A percentile compares a stretch with the other conserved stretches of the same genome.
Evolutionary conservation across 2,329 filamentous ascomycete species (phyloP).

Genomic region (Corniculantispora saksenae): DNA sequence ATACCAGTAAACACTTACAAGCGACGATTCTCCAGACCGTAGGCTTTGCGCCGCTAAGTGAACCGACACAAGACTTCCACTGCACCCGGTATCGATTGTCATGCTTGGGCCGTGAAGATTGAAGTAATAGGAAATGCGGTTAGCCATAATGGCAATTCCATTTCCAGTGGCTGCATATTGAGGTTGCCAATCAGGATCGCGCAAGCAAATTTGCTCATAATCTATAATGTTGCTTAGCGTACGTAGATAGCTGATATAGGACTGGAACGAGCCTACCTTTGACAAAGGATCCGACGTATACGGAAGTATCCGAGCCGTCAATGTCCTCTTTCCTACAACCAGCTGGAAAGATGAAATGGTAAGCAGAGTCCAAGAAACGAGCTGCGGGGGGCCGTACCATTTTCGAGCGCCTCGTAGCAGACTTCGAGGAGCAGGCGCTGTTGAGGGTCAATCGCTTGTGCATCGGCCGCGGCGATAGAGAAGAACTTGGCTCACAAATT

Average conservation of each 20-base stretch:
- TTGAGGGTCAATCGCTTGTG: slow-evolving; percentile 54
- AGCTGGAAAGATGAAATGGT: slow-evolving; percentile 31
- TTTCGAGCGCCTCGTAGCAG: slow-evolving; percentile 53
- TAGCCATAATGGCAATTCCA: slow-evolving; percentile 54
- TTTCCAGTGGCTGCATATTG: slow-evolving; percentile 56
- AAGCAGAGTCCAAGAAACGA: not conserved
- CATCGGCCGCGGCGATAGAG: slow-evolving; percentile 49
- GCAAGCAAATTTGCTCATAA: slow-evolving; percentile 51
- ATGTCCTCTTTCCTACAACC: slow-evolving; percentile 46
- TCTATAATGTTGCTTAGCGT: slow-evolving; percentile 33
- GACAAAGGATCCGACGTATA: slow-evolving; percentile 54
- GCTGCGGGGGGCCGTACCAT: slow-evolving; percentile 34
- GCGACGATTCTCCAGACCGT: slow-evolving; percentile 43
- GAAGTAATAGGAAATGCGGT: slow-evolving; percentile 57
- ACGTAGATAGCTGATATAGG: not conserved
- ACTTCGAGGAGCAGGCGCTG: slow-evolving; percentile 53
- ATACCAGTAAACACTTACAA: slow-evolving; percentile 31
- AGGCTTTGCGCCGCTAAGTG: slow-evolving; percentile 55
- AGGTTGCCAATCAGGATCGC: slow-evolving; percentile 51
- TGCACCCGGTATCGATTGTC: slow-evolving; percentile 62
- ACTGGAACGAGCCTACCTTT: slow-evolving; percentile 38
- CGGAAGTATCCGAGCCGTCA: slow-evolving; percentile 45
- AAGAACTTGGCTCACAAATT: slow-evolving; percentile 45
- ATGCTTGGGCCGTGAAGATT: slow-evolving; percentile 57
- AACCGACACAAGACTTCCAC: slow-evolving; percentile 54